A percentile compares a stretch with the other conserved stretches of the same genome.
phyloP scores from a whole-genome alignment of 2,329 filamentous ascomycete species.

The Diplocarpon rosae region DNA sequence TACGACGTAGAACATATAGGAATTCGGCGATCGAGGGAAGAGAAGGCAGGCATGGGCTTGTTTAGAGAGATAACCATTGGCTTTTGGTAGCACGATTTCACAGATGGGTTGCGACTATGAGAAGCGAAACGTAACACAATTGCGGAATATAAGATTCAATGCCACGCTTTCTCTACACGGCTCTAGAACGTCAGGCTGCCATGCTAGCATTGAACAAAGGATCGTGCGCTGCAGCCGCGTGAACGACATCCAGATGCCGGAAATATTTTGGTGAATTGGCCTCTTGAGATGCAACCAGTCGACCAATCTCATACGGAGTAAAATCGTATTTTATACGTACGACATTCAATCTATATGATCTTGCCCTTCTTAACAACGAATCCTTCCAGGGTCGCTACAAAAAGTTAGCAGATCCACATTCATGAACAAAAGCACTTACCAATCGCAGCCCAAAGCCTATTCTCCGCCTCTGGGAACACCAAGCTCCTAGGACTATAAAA shows the following conservation, averaged over 20 bases:
- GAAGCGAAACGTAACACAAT: not conserved
- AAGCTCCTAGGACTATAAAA: constrained; percentile 80
- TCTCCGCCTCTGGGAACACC: constrained; percentile 91
- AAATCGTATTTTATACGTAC: not conserved
- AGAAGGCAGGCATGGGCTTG: too few relatives aligned
- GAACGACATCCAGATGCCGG: too few relatives aligned
- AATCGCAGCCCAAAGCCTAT: constrained; percentile 83
- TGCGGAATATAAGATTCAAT: not conserved
- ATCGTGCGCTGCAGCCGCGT: too few relatives aligned
- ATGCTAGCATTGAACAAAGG: too few relatives aligned
- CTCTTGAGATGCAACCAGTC: too few relatives aligned
- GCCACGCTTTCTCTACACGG: not conserved
- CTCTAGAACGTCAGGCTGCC: too few relatives aligned
- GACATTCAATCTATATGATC: constrained; percentile 33
- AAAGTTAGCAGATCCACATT: constrained; percentile 7
- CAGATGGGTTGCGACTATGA: not conserved
- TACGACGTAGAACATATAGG: too few relatives aligned
- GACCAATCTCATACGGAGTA: too few relatives aligned
- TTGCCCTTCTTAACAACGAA: constrained; percentile 94
- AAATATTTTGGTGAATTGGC: too few relatives aligned
- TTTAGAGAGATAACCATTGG: too few relatives aligned
- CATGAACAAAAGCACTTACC: constrained; percentile 36
- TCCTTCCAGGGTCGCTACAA: constrained; percentile 60
- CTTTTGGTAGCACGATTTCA: not conserved
- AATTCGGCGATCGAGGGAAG: too few relatives aligned